Evolutionary conservation across 129 eudicot species (phyloP), one percentile per base, ranked within the genome.

Genomic region (Glebionis coronaria): DNA sequence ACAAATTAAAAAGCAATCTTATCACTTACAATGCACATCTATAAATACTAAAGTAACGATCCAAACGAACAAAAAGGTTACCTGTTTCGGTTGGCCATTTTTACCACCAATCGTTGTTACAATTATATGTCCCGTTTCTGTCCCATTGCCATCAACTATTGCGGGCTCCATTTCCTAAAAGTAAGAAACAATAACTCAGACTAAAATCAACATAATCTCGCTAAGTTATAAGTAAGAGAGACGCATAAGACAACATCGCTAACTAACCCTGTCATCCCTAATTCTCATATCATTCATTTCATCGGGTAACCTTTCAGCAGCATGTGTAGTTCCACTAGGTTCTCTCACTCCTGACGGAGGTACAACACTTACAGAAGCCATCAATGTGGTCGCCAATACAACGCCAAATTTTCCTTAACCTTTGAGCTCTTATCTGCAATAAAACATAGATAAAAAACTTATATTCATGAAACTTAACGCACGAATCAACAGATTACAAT

Each of bases 41-140:
- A 20, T 42, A 25, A 11, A 52, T 55, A 20, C 5, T 42, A 35
- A 11, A 51, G 49, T 15, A 16, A 7, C 44, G 3, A 4, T n/a
- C 14, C 9, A 19, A 23, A 11, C 5, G 45, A 68, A 3, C 27
- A 16, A 1, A 63, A 71, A 64, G 65, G 16, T 73, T 44, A 85
- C 97, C 90, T 91, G 95, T 72, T 91, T 91, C 55, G 93, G 90
- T 69, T 91, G 95, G 52, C 95, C 97, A 68, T 91, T 85, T 77
- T 81, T 77, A 76, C 97, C 97, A 63, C 97, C 97, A 76, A 91
- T 91, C 15, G 97, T 91, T 16, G 97, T 87, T 62, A 91, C 97
- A 50, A 91, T 91, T 56, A 91, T 91, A 85, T 91, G 97, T 64
- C 97, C 95, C 1, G 97, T 85, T 80, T 91, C 97, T 51, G 97